Base-by-base conservation (phyloP, 805 yeast species). In the Ogataea ganodermae region DNA sequence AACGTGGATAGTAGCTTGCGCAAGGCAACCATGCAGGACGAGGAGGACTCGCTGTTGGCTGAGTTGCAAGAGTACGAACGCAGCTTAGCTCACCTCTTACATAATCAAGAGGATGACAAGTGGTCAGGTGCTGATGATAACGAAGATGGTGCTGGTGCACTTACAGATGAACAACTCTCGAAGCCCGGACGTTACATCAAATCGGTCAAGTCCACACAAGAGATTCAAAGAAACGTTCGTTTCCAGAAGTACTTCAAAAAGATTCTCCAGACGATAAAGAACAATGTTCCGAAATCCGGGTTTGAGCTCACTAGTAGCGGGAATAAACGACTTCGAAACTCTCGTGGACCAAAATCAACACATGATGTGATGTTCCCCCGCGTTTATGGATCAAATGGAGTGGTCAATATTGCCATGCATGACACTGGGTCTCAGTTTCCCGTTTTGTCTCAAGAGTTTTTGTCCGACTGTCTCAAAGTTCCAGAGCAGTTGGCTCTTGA, bases 371-470 rank as follows among this genome's bases (percentile, higher is more conserved):
- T 50, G 4, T 45, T 56, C 21, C 48, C 44, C 10, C 55, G 68
- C 39, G 50, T 41, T n/a, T 66, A 62, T 32, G 69, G 68, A 6
- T 24, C 55, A 14, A 62, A 56, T 49, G 63, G 63, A 13, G 51
- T 60, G 9, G 52, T 58, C 3, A 57, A 66, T 42, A 58, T 67
- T 35, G 69, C 70, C 14, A 39, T 58, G 42, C 69, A 66, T 46
- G 69, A 65, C 45, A 48, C 38, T 12, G 62, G 56, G 8, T 52
- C 56, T 3, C 45, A 51, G 13, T 49, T 47, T 33, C 75, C 73
- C 0, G 61, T 75, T 0, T 73, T 81, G 56, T 72, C 82, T 6
- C 86, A 83, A 53, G 68, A 73, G 14, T 81, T 73, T 61, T 66
- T 84, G 30, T 64, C 69, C 7, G 64, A 73, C 14, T 81, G 80